phyloP scores from a whole-genome alignment of 257 asterid species.

The Phtheirospermum japonicum region DNA sequence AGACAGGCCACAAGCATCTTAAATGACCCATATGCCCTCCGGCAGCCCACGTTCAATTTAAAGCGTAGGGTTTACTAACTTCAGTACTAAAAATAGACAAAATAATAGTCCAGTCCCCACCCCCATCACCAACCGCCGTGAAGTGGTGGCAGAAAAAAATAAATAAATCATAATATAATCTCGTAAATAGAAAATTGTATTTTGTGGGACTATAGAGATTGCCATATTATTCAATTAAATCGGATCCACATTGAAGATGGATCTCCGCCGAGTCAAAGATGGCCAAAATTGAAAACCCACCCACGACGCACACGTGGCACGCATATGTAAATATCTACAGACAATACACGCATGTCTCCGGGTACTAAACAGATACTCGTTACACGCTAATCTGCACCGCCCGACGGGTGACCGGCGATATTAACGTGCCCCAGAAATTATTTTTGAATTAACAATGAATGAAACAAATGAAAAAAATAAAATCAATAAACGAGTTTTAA shows the following conservation, averaged over 20 bases:
- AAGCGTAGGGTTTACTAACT: neutral
- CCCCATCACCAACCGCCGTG: constrained; percentile 30
- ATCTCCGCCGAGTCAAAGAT: too few relatives aligned
- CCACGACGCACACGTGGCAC: constrained; percentile 36
- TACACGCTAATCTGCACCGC: constrained; percentile 26
- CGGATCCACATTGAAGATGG: too few relatives aligned
- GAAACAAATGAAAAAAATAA: neutral
- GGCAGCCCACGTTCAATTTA: constrained; percentile 22
- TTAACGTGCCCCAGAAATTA: neutral
- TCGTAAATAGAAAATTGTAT: too few relatives aligned
- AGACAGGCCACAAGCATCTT: neutral
- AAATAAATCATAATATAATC: too few relatives aligned
- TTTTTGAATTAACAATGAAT: neutral
- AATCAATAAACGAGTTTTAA: too few relatives aligned
- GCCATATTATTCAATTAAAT: too few relatives aligned
- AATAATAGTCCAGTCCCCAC: constrained; percentile 9
- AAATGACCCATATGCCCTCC: constrained; percentile 32
- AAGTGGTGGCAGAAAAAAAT: neutral
- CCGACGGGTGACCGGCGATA: constrained; percentile 1
- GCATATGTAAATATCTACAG: neutral
- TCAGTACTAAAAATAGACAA: neutral
- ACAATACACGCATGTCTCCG: neutral
- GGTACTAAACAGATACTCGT: neutral
- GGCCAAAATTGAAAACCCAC: too few relatives aligned
- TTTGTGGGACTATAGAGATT: too few relatives aligned